Evolutionary conservation across 169 alveolate species (phyloP), one percentile per base, ranked within the genome.

Genomic region (Plasmodium chabaudi): DNA sequence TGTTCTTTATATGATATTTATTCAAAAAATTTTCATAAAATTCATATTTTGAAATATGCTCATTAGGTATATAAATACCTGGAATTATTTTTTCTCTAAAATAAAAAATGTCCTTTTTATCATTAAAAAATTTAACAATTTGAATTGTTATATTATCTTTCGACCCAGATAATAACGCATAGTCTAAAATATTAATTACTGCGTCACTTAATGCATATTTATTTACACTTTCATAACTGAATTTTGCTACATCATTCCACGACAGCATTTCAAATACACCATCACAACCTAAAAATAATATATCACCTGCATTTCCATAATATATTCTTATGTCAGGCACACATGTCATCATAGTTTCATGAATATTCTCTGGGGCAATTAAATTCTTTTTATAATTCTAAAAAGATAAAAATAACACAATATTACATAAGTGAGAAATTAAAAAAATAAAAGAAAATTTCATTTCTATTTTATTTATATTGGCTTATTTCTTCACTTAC

Each of bases 191-290:
- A 42, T 77, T 77, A 46, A 77, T 77, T 55, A 77, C 88, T 4
- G 88, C 88, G 49, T 77, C 88, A 46, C 88, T 77, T 77, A 77
- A 59, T 17, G 79, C 42, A 69, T 77, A 65, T 56, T 68, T 64
- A 65, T 77, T 77, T 34, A 77, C 59, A 47, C 77, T 63, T 23
- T 77, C 77, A 68, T 63, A 77, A 68, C 77, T 77, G 68, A 63
- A 77, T 77, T 77, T 77, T 10, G 88, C 88, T 19, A 77, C 88
- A 13, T 77, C 88, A 77, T 51, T 77, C 88, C 88, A 77, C 15
- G 88, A 77, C 4, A 77, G 59, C 77, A 64, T 77, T 77, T 77
- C 88, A 47, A 77, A 77, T 77, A 77, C 25, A 27, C 88, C 88
- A 77, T 77, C 88, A 77, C 88, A 77, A 56, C 88, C 88, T 44